These are phyloP conservation scores for Plectosphaerella sp. DNA, from an alignment of 2,329 filamentous ascomycete species.

Conservation along the genomic window DNA sequence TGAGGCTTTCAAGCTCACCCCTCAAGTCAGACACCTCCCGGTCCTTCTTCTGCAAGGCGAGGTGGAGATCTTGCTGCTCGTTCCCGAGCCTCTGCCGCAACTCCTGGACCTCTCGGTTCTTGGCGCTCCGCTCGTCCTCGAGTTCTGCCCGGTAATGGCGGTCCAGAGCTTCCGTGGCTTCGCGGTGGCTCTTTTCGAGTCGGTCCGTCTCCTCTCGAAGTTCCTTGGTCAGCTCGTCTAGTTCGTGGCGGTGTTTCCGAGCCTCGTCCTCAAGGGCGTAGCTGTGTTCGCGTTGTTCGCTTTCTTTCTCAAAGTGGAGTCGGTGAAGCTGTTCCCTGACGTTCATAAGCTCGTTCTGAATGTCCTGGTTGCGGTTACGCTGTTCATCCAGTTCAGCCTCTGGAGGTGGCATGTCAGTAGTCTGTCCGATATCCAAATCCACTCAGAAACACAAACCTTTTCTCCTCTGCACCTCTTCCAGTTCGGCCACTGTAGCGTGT, in stretches of 20 bases:
- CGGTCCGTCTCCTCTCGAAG: slow-evolving; percentile 51
- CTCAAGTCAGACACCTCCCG: slow-evolving; percentile 47
- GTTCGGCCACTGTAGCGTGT: slow-evolving; percentile 36
- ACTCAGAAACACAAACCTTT: slow-evolving; percentile 52
- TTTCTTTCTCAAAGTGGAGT: slow-evolving; percentile 34
- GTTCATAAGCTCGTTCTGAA: slow-evolving; percentile 61
- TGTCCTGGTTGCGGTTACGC: slow-evolving; percentile 37
- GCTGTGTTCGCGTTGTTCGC: slow-evolving; percentile 36
- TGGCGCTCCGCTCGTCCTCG: slow-evolving; percentile 57
- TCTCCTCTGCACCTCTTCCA: slow-evolving; percentile 68
- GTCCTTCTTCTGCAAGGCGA: slow-evolving; percentile 47
- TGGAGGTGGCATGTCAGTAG: slow-evolving; percentile 18
- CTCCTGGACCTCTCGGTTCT: slow-evolving; percentile 61
- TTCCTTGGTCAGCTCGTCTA: slow-evolving; percentile 49
- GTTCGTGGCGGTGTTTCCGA: slow-evolving; percentile 49
- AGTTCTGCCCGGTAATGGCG: slow-evolving; percentile 59
- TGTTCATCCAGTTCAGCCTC: slow-evolving; percentile 46
- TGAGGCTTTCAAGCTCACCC: slow-evolving; percentile 40
- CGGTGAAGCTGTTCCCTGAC: slow-evolving; percentile 31
- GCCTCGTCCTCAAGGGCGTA: slow-evolving; percentile 52
- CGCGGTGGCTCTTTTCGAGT: slow-evolving; percentile 57
- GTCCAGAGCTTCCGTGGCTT: slow-evolving; percentile 62
- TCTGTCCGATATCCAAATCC: not conserved
- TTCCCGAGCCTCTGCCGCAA: slow-evolving; percentile 48
- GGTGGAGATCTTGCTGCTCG: slow-evolving; percentile 47